phyloP scores from a whole-genome alignment of 1,284 basidiomycete species.

The Wallemia hederae region DNA sequence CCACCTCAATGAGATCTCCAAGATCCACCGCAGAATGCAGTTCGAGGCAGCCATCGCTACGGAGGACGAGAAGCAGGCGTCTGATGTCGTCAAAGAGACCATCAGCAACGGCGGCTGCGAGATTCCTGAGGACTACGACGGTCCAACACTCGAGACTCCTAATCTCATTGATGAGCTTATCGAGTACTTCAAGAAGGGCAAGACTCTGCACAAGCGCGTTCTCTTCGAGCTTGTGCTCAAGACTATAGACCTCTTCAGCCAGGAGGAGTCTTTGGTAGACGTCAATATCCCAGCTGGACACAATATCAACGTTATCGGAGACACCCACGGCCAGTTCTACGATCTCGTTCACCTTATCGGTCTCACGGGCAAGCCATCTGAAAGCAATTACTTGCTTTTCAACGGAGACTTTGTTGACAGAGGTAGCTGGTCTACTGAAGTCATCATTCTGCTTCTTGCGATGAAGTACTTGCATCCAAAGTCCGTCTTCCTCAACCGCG shows the following conservation, averaged over 20 bases:
- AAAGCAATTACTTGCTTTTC: conserved; percentile 48
- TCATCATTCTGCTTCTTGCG: conserved; percentile 85
- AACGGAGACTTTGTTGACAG: conserved; percentile 71
- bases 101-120: conserved; percentile 53
- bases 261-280: conserved; percentile 57
- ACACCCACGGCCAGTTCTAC: conserved; percentile 80
- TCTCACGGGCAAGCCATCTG: conserved; percentile 53
- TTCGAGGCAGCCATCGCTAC: conserved; percentile 81
- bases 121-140: conserved; percentile 34
- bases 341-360: conserved; percentile 67
- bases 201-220: conserved; percentile 53
- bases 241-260: conserved; percentile 40
- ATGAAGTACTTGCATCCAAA: conserved; percentile 44
- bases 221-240: conserved; percentile 91
- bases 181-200: conserved; percentile 69
- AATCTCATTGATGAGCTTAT: conserved; percentile 69
- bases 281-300: conserved; percentile 45
- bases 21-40: conserved; percentile 51
- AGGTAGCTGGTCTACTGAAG: conserved; percentile 90
- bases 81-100: conserved; percentile 39
- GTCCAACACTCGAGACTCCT: conserved; percentile 31
- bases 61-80: conserved; percentile 51
- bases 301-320: conserved; percentile 69
- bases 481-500: conserved; percentile 66
- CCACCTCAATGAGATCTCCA: conserved; percentile 66